Evolutionary conservation across 768 basidiomycete species (phyloP).

Genomic region (Agrocybe praecox): DNA sequence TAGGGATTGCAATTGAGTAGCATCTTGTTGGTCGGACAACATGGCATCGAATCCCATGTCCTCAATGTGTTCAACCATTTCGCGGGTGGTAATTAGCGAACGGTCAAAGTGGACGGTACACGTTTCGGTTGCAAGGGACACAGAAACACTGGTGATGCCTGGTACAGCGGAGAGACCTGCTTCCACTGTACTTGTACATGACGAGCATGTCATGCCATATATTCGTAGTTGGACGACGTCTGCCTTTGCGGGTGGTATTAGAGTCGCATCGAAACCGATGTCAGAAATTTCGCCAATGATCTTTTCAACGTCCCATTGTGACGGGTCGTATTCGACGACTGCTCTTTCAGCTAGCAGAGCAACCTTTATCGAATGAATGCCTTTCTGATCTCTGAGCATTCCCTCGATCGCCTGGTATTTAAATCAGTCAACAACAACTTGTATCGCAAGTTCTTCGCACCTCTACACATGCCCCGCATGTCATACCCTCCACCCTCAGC

Average conservation of each 20-base stretch:
- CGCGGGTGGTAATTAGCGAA: constrained; percentile 71
- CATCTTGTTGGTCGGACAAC: constrained; percentile 76
- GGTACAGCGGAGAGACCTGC: constrained; percentile 66
- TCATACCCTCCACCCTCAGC: constrained; percentile 87
- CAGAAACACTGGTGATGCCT: constrained; percentile 71
- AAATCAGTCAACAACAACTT: not conserved
- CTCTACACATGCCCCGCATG: constrained; percentile 88
- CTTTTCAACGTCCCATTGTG: constrained; percentile 78
- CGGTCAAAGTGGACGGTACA: constrained; percentile 80
- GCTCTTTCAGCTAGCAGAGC: constrained; percentile 96
- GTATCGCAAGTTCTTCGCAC: constrained; percentile 33
- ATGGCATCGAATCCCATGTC: constrained; percentile 92
- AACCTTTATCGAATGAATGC: constrained; percentile 92
- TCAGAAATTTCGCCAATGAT: constrained; percentile 87
- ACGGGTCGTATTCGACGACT: constrained; percentile 86
- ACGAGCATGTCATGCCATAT: constrained; percentile 91
- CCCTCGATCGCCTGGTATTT: constrained; percentile 74
- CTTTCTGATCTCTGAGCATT: constrained; percentile 79
- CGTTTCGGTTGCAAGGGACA: constrained; percentile 77
- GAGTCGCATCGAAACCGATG: constrained; percentile 88
- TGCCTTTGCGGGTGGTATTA: constrained; percentile 63
- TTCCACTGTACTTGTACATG: constrained; percentile 81
- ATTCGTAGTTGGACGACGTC: constrained; percentile 77
- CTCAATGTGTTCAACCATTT: constrained; percentile 85
- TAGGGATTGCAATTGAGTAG: constrained; percentile 84